Percentiles rank a stretch among this genome's conserved stretches.
These are phyloP conservation scores for Anacardium occidentale DNA, from an alignment of 345 rosid genomes.

Conservation along the genomic window DNA sequence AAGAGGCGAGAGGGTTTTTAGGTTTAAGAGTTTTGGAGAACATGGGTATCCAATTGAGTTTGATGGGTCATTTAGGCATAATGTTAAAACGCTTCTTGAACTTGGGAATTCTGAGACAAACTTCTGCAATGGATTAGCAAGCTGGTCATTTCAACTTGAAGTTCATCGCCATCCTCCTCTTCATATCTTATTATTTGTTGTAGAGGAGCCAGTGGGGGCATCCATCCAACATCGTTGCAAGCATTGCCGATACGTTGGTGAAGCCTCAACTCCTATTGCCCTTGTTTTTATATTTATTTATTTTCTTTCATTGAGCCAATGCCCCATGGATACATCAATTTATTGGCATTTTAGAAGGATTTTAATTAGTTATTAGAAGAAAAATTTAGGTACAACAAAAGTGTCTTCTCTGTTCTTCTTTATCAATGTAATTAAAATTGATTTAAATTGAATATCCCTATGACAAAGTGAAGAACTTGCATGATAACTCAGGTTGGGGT, in stretches of 20 bases:
- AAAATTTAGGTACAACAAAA: no score
- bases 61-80: slow-evolving; percentile 56
- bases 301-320: background rate
- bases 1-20: slow-evolving; percentile 68
- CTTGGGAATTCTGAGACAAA: slow-evolving; percentile 53
- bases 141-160: slow-evolving; percentile 94
- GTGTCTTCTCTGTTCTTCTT: no score
- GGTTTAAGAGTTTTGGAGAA: slow-evolving; percentile 73
- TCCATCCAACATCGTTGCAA: slow-evolving; percentile 61
- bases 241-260: slow-evolving; percentile 84
- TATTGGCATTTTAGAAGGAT: background rate
- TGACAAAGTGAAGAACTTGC: slow-evolving; percentile 3
- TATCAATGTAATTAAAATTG: no score
- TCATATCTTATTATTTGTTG: slow-evolving; percentile 60
- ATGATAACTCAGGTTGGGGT: slow-evolving; percentile 71
- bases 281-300: background rate
- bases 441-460: no score
- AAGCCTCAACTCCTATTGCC: slow-evolving; percentile 27
- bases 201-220: slow-evolving; percentile 69
- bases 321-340: background rate
- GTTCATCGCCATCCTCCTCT: slow-evolving; percentile 72
- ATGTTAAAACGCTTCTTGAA: slow-evolving; percentile 59
- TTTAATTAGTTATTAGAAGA: no score
- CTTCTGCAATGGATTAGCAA: slow-evolving; percentile 36
- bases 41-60: slow-evolving; percentile 69